These are phyloP conservation scores for Phytomonas francai DNA, from an alignment of 208 protist genomes.

Conservation along the genomic window DNA sequence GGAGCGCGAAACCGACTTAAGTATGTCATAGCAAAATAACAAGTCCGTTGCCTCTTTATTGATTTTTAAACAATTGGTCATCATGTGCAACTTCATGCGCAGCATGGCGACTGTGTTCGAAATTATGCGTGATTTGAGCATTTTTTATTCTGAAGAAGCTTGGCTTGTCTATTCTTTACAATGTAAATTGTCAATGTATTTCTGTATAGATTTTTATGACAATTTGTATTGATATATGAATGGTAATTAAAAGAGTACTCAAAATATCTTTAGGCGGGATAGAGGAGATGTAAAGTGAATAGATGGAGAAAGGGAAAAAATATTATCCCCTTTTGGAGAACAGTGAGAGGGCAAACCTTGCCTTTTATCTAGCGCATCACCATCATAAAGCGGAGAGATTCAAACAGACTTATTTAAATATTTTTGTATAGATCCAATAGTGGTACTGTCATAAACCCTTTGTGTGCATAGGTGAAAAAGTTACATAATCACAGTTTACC, in stretches of 20 bases:
- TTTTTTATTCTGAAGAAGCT: conserved; percentile 1
- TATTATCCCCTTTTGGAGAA: neutral
- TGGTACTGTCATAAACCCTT: no score
- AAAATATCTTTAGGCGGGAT: no score
- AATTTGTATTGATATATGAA: no score
- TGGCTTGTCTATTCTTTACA: no score
- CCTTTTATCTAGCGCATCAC: neutral
- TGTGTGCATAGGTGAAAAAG: no score
- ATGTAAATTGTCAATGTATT: no score
- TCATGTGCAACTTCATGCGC: conserved; percentile 55
- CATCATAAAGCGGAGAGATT: neutral
- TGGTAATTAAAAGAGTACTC: no score
- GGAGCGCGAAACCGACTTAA: conserved; percentile 84
- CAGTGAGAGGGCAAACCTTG: neutral
- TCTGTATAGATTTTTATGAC: no score
- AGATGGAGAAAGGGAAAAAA: no score
- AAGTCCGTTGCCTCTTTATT: conserved; percentile 40
- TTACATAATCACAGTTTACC: no score
- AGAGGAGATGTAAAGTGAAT: no score
- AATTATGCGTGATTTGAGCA: conserved; percentile 21
- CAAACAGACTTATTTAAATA: neutral
- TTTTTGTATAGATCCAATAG: no score
- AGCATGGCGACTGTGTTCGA: conserved; percentile 34
- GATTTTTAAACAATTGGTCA: conserved; percentile 20
- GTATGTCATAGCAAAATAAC: conserved; percentile 86